Conservation (phyloP, 768 basidiomycete genomes). For the Butyriboletus loyo region DNA sequence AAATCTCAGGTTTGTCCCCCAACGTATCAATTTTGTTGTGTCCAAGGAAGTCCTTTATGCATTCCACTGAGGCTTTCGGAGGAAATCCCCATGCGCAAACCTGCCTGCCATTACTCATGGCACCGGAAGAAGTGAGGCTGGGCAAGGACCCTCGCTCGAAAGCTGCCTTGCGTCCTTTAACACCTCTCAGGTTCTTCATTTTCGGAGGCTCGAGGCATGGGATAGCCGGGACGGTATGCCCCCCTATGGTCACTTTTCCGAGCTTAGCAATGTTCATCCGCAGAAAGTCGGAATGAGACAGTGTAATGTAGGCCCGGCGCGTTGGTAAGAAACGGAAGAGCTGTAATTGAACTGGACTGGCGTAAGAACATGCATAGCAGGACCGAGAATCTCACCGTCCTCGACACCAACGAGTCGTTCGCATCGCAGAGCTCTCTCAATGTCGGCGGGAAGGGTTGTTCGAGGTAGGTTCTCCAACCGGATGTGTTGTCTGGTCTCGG, state of each 20-base stretch:
- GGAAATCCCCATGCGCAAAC: constrained; percentile 66
- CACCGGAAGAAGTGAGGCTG: constrained; percentile 49
- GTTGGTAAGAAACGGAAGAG: constrained; percentile 62
- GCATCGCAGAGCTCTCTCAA: constrained; percentile 43
- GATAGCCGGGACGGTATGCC: constrained; percentile 39
- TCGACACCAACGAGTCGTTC: constrained; percentile 45
- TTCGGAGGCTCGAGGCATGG: constrained; percentile 27
- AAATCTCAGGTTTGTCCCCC: constrained; percentile 42
- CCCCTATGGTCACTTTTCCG: constrained; percentile 43
- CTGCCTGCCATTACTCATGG: constrained; percentile 47
- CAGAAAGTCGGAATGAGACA: constrained; percentile 47
- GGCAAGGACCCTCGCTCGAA: constrained; percentile 34
- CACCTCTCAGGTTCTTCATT: constrained; percentile 34
- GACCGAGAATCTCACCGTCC: constrained; percentile 27
- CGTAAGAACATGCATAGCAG: constrained; percentile 6
- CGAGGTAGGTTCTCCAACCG: constrained; percentile 47
- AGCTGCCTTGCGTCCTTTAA: constrained; percentile 39
- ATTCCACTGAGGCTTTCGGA: constrained; percentile 36
- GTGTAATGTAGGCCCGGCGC: constrained; percentile 54
- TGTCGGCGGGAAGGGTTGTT: constrained; percentile 53
- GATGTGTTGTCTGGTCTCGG: constrained; percentile 39
- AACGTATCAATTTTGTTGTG: constrained; percentile 42
- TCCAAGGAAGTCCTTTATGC: constrained; percentile 41
- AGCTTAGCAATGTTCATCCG: constrained; percentile 42
- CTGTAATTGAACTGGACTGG: constrained; percentile 49